A percentile compares a stretch with the other conserved stretches of the same genome.
Evolutionary conservation across 192 early-diverging fungal genomes (phyloP).

Genomic region (Backusella tuberculispora): DNA sequence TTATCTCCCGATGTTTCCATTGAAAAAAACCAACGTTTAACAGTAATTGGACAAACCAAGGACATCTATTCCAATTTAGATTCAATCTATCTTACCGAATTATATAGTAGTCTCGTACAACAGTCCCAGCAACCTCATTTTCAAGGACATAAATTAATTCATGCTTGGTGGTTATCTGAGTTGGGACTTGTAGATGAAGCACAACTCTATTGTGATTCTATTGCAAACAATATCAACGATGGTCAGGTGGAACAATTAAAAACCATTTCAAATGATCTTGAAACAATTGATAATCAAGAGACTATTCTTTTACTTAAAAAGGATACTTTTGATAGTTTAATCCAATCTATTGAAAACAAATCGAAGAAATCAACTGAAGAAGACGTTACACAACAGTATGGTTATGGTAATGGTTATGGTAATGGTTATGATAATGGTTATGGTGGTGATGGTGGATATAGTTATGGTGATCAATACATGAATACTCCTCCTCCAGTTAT

Average conservation of each 20-base stretch:
- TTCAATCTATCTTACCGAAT: conserved; percentile 78
- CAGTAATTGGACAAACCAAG: conserved; percentile 10
- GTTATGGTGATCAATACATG: not conserved
- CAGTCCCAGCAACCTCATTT: conserved; percentile 74
- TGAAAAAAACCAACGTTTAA: not conserved
- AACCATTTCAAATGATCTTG: conserved; percentile 75
- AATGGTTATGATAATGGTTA: conserved; percentile 17
- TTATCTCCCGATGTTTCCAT: conserved; percentile 65
- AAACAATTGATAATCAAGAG: conserved; percentile 53
- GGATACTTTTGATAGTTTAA: conserved; percentile 11
- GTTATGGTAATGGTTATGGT: conserved; percentile 7
- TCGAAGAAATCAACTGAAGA: not conserved
- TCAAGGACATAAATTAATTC: conserved; percentile 85
- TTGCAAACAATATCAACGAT: conserved; percentile 72
- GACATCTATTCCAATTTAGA: conserved; percentile 50
- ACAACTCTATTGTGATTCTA: conserved; percentile 74
- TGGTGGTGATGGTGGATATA: not conserved
- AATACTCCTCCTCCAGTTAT: not conserved
- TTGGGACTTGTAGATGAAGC: conserved; percentile 76
- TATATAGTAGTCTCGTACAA: conserved; percentile 83
- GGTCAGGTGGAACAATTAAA: conserved; percentile 70
- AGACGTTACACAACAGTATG: conserved; percentile 4
- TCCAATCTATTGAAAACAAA: not conserved
- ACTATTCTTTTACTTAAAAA: conserved; percentile 11
- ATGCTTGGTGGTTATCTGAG: conserved; percentile 84